These are phyloP conservation scores for Dalbergia cochinchinensis DNA, from an alignment of 306 rosid species.

Conservation along the genomic window DNA sequence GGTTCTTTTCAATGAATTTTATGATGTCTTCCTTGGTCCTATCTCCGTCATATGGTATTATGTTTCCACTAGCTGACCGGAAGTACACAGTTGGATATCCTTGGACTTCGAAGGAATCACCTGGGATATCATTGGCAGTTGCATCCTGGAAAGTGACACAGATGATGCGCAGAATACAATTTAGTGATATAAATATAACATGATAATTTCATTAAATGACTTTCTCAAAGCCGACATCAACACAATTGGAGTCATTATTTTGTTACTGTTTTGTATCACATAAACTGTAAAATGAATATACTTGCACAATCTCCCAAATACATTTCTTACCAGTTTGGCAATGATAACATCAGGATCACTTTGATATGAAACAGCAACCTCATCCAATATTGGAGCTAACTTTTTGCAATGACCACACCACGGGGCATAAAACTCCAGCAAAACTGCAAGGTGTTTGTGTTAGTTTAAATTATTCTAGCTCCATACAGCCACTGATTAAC, in stretches of 20 bases:
- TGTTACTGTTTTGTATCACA: constrained; percentile 12
- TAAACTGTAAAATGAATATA: constrained; percentile 1
- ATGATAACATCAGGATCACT: constrained; percentile 72
- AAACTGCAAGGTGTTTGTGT: constrained; percentile 61
- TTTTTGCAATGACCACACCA: constrained; percentile 98
- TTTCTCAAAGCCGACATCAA: neutral
- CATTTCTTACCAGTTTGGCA: constrained; percentile 80
- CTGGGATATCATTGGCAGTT: constrained; percentile 81
- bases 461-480: constrained; percentile 21
- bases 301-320: neutral
- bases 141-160: constrained; percentile 70
- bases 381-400: constrained; percentile 92
- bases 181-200: neutral
- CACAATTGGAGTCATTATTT: neutral
- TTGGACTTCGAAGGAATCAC: constrained; percentile 69
- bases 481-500: neutral
- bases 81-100: constrained; percentile 90
- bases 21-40: constrained; percentile 82
- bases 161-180: neutral
- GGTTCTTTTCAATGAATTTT: constrained; percentile 77
- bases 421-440: constrained; percentile 93
- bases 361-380: constrained; percentile 80
- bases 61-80: constrained; percentile 75
- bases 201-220: neutral
- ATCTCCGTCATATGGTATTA: constrained; percentile 60